Evolutionary conservation across 148 eudicot species (phyloP).

Genomic region (Camellia granthamiana): DNA sequence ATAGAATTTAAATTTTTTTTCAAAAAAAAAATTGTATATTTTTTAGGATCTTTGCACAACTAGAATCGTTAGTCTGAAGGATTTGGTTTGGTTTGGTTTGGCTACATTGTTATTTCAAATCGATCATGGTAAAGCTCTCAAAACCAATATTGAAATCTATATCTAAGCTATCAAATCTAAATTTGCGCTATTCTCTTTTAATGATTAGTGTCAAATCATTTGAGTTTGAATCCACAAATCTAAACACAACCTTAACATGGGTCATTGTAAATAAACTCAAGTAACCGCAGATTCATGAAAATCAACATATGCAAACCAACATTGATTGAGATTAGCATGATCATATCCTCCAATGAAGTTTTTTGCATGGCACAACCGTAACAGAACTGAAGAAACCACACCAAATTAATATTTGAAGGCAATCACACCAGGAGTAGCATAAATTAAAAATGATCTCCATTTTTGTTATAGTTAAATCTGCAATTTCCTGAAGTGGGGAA

Average conservation of each 20-base stretch:
- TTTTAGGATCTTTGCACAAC: no score
- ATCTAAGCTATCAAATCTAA: no score
- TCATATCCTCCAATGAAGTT: neutral
- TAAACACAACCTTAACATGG: neutral
- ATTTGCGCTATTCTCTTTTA: no score
- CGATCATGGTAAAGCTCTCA: no score
- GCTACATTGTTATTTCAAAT: no score
- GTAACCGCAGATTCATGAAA: neutral
- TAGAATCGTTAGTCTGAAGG: no score
- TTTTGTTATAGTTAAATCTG: neutral
- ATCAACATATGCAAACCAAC: neutral
- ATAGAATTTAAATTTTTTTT: no score
- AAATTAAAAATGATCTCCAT: neutral
- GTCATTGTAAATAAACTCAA: neutral
- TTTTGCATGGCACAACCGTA: neutral
- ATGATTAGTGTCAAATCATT: no score
- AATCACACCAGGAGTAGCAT: neutral
- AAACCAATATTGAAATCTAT: no score
- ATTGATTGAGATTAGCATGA: neutral
- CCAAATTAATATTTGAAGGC: neutral
- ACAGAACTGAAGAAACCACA: neutral
- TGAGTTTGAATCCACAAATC: no score
- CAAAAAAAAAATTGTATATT: no score
- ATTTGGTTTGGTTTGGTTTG: no score
- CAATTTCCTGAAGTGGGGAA: neutral